Percentiles rank a stretch among this genome's conserved stretches.
Evolutionary conservation across 495 filamentous ascomycete genomes (phyloP).

Genomic region (Delitschia confertaspora): DNA sequence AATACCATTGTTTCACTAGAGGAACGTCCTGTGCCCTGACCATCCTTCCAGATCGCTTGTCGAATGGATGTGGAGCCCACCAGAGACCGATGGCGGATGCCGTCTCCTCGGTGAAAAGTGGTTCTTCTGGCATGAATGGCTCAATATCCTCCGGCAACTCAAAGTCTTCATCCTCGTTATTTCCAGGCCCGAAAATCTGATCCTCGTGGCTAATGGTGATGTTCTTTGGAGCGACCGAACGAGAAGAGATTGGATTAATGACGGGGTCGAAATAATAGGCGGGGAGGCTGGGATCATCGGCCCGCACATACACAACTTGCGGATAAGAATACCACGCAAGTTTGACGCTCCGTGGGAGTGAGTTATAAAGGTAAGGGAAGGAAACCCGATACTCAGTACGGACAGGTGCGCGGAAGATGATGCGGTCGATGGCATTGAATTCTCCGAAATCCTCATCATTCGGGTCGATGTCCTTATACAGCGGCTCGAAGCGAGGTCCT

Average conservation of each 20-base stretch:
- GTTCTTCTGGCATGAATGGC: constrained; percentile 84
- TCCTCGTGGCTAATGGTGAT: constrained; percentile 89
- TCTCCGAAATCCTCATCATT: constrained; percentile 99
- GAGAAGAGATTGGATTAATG: constrained; percentile 95
- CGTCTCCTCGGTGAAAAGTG: constrained; percentile 83
- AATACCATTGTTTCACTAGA: constrained; percentile 96
- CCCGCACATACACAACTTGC: constrained; percentile 80
- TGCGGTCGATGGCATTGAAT: constrained; percentile 98
- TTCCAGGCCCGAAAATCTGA: constrained; percentile 80
- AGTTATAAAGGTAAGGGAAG: constrained; percentile 94
- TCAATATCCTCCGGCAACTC: constrained; percentile 70
- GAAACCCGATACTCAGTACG: constrained; percentile 93
- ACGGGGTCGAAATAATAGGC: constrained; percentile 97
- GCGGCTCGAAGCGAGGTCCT: constrained; percentile 90
- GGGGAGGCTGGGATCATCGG: constrained; percentile 81
- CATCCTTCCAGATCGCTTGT: constrained; percentile 94
- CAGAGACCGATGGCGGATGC: constrained; percentile 87
- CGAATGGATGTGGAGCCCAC: constrained; percentile 98
- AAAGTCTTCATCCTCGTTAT: constrained; percentile 74
- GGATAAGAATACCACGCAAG: constrained; percentile 90
- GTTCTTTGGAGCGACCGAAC: constrained; percentile 91
- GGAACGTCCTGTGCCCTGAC: constrained; percentile 95
- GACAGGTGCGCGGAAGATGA: constrained; percentile 95
- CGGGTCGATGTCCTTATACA: constrained; percentile 98
- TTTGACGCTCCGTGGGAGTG: constrained; percentile 87